phyloP scores from a whole-genome alignment of 331 rosid genomes.

The Arachis monticola region DNA sequence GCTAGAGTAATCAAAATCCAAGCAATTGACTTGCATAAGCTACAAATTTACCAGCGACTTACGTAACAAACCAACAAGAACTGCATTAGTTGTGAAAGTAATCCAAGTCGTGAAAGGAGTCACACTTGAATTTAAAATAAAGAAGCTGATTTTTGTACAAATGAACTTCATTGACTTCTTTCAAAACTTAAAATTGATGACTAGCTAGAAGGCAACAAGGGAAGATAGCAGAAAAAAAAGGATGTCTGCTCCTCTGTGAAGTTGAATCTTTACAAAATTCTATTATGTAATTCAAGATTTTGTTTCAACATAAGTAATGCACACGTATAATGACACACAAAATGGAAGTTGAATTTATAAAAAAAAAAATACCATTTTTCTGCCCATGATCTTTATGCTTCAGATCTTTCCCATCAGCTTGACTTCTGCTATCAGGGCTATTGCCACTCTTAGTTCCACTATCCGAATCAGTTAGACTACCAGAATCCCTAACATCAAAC shows the following conservation, averaged over 20 bases:
- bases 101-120: neutral
- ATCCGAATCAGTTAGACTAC: conserved; percentile 57
- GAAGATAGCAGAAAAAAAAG: neutral
- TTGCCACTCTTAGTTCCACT: conserved; percentile 50
- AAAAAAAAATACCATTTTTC: conserved; percentile 53
- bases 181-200: conserved; percentile 1
- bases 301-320: neutral
- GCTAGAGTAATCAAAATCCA: no score
- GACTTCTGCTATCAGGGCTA: conserved; percentile 47
- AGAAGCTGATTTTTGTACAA: no score
- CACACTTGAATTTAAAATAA: no score
- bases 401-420: conserved; percentile 46
- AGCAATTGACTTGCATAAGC: neutral
- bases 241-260: neutral
- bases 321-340: neutral
- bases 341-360: neutral
- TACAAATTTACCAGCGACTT: neutral
- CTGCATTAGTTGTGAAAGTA: conserved; percentile 3
- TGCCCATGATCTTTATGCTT: conserved; percentile 48
- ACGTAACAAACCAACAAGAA: neutral
- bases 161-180: neutral
- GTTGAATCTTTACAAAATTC: neutral
- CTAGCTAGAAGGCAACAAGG: neutral
- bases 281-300: conserved; percentile 21
- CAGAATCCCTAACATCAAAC: conserved; percentile 54